Percentiles rank a stretch among this genome's conserved stretches.
Conservation (phyloP, 2,329 filamentous ascomycete species). For the Lasiodiplodia theobromae region DNA sequence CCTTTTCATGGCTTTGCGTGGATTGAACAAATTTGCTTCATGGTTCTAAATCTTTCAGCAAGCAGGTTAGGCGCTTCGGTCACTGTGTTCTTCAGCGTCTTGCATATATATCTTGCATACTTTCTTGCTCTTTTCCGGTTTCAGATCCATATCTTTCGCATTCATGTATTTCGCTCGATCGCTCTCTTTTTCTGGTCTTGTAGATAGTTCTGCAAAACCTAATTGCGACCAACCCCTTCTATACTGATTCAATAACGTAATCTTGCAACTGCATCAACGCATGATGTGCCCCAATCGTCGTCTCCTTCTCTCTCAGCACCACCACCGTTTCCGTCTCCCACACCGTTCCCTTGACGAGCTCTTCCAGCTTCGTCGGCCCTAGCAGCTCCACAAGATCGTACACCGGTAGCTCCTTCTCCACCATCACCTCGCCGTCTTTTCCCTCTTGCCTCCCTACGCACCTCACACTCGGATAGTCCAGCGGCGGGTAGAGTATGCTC, state of each 20-base stretch:
- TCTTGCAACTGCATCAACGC: slow-evolving; percentile 26
- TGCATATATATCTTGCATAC: not conserved
- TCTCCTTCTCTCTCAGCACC: slow-evolving; percentile 24
- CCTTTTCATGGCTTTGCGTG: not conserved
- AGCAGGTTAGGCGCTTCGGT: not conserved
- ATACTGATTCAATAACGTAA: slow-evolving; percentile 12
- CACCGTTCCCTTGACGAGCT: slow-evolving; percentile 37
- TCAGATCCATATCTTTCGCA: not conserved
- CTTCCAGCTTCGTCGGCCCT: slow-evolving; percentile 38
- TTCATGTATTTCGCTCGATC: not conserved
- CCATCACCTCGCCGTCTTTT: not conserved
- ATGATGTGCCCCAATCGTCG: slow-evolving; percentile 8
- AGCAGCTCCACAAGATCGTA: slow-evolving; percentile 46
- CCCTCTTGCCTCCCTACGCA: slow-evolving; percentile 26
- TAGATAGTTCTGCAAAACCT: no score
- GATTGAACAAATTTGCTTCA: not conserved
- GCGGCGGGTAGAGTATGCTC: slow-evolving; percentile 38
- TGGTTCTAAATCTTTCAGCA: no score
- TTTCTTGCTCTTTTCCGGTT: not conserved
- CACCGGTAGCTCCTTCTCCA: slow-evolving; percentile 41
- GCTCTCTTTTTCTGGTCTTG: not conserved
- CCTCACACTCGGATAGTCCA: slow-evolving; percentile 40
- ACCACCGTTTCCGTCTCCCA: slow-evolving; percentile 39
- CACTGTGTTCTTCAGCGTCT: not conserved
- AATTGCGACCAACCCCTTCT: not conserved